Evolutionary conservation across 2,329 filamentous ascomycete species (phyloP).

Genomic region (Trematosphaeria pertusa): DNA sequence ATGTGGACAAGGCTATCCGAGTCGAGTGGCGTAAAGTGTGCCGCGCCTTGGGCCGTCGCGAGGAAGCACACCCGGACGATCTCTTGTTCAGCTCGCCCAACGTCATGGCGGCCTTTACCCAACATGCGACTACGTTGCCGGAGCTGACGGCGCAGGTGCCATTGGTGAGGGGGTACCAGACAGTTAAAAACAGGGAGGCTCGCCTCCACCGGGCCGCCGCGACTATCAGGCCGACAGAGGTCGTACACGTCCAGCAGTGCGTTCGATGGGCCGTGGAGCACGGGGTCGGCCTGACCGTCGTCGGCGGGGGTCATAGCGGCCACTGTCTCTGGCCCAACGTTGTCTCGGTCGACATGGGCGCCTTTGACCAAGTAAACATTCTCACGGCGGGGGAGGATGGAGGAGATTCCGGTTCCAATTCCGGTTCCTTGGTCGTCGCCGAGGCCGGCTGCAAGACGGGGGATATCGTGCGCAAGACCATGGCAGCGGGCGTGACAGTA

Average conservation of each 20-base stretch:
- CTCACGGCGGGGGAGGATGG: slow-evolving; percentile 28
- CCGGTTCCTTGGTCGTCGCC: slow-evolving; percentile 54
- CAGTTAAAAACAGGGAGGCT: slow-evolving; percentile 62
- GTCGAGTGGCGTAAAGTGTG: slow-evolving; percentile 61
- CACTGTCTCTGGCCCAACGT: slow-evolving; percentile 63
- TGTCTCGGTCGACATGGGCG: slow-evolving; percentile 65
- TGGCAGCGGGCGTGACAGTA: slow-evolving; percentile 59
- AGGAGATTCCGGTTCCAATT: slow-evolving; percentile 23
- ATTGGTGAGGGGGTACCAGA: slow-evolving; percentile 26
- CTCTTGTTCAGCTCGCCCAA: slow-evolving; percentile 60
- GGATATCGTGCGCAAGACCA: slow-evolving; percentile 59
- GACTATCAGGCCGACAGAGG: slow-evolving; percentile 55
- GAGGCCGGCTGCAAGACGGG: slow-evolving; percentile 64
- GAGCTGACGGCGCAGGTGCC: slow-evolving; percentile 56
- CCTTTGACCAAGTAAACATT: slow-evolving; percentile 61
- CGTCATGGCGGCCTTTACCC: slow-evolving; percentile 60
- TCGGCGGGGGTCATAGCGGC: slow-evolving; percentile 67
- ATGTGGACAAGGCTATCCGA: slow-evolving; percentile 41
- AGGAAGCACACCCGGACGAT: slow-evolving; percentile 44
- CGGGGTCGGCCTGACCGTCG: slow-evolving; percentile 54
- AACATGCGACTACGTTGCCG: slow-evolving; percentile 52
- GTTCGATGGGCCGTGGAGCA: slow-evolving; percentile 64
- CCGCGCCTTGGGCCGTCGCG: slow-evolving; percentile 53
- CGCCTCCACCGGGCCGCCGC: slow-evolving; percentile 52
- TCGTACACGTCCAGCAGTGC: slow-evolving; percentile 62